Evolutionary conservation across 768 basidiomycete genomes (phyloP), one percentile per base, ranked within the genome.

Genomic region (Pleurotus ostreatus): DNA sequence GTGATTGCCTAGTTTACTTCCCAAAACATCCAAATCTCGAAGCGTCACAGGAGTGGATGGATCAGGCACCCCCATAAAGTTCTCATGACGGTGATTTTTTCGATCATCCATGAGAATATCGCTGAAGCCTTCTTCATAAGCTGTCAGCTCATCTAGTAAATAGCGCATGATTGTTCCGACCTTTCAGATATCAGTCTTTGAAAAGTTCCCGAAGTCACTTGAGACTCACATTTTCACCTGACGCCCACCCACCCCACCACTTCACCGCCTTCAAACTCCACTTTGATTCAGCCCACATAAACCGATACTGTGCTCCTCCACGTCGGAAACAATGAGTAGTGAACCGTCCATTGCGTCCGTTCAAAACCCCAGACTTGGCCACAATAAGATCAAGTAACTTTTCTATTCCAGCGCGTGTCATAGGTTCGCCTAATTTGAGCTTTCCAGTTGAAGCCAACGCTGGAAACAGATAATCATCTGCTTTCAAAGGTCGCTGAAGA

Each of bases 181-280:
- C 62, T 65, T 25, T 16, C 12, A 46, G 39, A 7, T 13, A 5
- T 13, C 16, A 41, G 13, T 46, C 11, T 23, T n/a, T 46, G 5
- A 4, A 12, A 46, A 23, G 23, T 5, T 4, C 23, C 23, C 23
- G 4, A 23, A 4, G 23, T 23, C 4, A 23, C 23, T 23, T 5
- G 4, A 23, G 5, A 23, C 59, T 49, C 39, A 61, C 61, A 40
- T 63, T 57, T 43, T 66, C 63, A 46, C 54, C 58, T 37, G 61
- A 60, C 0, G 61, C 65, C 67, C 66, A 66, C 9, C 74, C 13
- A 13, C 67, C 67, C 67, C 67, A 67, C 67, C 67, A 67, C 22
- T 62, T 67, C 5, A 66, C 62, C 0, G 59, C 61, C 37, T 66
- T 64, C 37, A 69, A 41, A 46, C 63, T 67, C 67, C 67, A 68